Percentiles rank a stretch among this genome's conserved stretches.
These are phyloP conservation scores for Pneumocystis wakefieldiae DNA, from an alignment of 1,139 yeast species.

Conservation along the genomic window DNA sequence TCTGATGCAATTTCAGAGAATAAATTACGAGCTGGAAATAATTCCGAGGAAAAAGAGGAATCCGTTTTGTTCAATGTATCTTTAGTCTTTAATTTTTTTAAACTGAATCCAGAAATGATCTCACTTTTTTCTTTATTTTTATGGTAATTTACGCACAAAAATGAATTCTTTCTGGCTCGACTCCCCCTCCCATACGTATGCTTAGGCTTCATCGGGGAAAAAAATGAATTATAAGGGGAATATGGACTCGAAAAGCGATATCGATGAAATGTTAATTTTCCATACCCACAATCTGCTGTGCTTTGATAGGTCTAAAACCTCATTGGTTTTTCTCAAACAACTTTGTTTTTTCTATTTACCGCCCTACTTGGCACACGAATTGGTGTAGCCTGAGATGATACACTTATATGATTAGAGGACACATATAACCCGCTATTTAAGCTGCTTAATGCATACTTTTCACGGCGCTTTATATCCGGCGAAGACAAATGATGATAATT, in stretches of 20 bases:
- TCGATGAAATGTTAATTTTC: background rate
- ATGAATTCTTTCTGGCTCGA: background rate
- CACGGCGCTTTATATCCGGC: background rate
- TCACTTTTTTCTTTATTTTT: background rate
- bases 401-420: background rate
- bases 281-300: background rate
- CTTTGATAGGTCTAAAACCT: background rate
- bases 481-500: background rate
- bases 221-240: background rate
- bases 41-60: background rate
- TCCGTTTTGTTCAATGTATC: background rate
- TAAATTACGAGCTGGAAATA: background rate
- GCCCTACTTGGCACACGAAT: background rate
- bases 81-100: background rate
- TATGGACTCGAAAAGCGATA: background rate
- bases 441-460: background rate
- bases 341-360: background rate
- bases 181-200: background rate
- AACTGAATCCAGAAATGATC: background rate
- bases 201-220: background rate
- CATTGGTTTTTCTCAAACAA: background rate
- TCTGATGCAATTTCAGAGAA: background rate
- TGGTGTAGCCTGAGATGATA: background rate
- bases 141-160: background rate
- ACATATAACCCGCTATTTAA: background rate